Evolutionary conservation across 768 basidiomycete genomes (phyloP).

Genomic region (Leccinum variicolor): DNA sequence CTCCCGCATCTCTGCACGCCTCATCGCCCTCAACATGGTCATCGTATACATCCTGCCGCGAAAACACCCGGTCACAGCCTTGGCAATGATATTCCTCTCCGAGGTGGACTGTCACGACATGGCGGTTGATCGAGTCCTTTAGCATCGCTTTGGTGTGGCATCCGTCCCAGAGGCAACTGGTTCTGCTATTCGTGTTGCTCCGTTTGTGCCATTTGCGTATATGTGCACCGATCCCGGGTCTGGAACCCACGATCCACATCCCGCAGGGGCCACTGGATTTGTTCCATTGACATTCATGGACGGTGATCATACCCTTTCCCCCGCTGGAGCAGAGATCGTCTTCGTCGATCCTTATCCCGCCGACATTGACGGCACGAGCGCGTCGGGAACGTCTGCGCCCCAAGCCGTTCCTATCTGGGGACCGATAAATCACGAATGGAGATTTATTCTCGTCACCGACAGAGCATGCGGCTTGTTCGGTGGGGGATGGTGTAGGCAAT

Average conservation of each 20-base stretch:
- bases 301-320: neutral
- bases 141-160: neutral
- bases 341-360: neutral
- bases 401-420: neutral
- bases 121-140: neutral
- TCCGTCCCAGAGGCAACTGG: neutral
- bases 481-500: neutral
- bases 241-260: constrained; percentile 4
- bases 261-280: neutral
- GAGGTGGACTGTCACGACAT: constrained; percentile 2
- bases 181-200: neutral
- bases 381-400: neutral
- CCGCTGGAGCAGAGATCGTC: neutral
- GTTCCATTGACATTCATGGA: constrained; percentile 4
- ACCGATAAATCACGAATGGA: neutral
- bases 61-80: neutral
- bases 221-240: neutral
- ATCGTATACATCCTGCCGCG: constrained; percentile 2
- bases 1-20: neutral
- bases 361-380: neutral
- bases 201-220: constrained; percentile 2
- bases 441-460: neutral
- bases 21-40: neutral
- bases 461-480: no score
- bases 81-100: neutral